Percentiles rank a stretch among this genome's conserved stretches.
Conservation (phyloP, 1,284 basidiomycete species). For the Phylloporus gajari region DNA sequence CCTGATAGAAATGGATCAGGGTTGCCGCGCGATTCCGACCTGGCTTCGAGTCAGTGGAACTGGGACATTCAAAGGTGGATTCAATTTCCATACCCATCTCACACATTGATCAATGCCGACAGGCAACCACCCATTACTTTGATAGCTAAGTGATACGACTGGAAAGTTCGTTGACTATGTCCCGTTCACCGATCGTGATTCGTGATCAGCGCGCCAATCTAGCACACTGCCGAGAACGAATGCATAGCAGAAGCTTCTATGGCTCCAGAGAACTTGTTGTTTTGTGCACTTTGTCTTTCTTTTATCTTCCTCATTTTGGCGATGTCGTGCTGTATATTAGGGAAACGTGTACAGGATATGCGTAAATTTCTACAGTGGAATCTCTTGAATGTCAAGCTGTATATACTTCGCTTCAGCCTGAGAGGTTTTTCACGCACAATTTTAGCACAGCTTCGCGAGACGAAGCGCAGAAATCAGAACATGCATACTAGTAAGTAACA, state of each 20-base stretch:
- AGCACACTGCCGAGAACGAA: background rate
- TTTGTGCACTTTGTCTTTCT: background rate
- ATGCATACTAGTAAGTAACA: background rate
- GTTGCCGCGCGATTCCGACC: background rate
- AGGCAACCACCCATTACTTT: background rate
- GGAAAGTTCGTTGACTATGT: background rate
- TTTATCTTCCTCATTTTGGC: background rate
- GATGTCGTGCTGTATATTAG: background rate
- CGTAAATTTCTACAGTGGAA: background rate
- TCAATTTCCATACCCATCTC: background rate
- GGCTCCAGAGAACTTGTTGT: background rate
- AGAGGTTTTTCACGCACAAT: too few relatives aligned
- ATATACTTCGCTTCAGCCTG: too few relatives aligned
- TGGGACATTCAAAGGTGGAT: background rate
- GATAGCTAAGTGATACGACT: background rate
- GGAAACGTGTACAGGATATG: background rate
- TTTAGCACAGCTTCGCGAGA: background rate
- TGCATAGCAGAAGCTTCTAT: background rate
- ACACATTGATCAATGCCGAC: background rate
- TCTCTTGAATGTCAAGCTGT: background rate
- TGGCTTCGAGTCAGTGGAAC: background rate
- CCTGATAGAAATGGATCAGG: too few relatives aligned
- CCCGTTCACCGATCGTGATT: background rate
- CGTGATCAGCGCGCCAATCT: background rate
- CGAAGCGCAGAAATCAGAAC: too few relatives aligned